Evolutionary conservation across 371 early-diverging fungal genomes (phyloP), one percentile per base, ranked within the genome.

Genomic region (Polyrhizophydium stewartii): DNA sequence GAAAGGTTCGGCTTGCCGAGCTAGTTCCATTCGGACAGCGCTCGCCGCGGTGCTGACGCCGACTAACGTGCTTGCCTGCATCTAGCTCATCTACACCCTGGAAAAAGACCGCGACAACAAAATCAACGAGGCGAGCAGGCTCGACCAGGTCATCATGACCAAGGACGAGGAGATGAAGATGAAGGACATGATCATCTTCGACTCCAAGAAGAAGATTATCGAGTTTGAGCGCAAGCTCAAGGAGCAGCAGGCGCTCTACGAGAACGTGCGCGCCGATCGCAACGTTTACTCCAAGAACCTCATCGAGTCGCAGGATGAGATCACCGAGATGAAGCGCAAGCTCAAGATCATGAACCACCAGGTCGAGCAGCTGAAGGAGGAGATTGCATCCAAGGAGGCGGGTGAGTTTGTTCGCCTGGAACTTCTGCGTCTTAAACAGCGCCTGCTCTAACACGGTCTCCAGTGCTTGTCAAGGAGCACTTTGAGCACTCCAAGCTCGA

Each of bases 231-330:
- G 67, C 28, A 80, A 80, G 58, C 64, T 82, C 33, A 80, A 82
- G 64, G 71, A 79, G 47, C 81, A 80, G 56, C 81, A 80, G 65
- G 73, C 68, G 46, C 63, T 82, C 0, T 82, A 82, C 65, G 81
- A 82, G 63, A 73, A 74, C 25, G 76, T 80, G 40, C 74, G 75
- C 40, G 71, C 72, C 7, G 83, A 82, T 41, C 61, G 83, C 21
- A 82, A 82, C 43, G 58, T 82, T 33, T 70, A 82, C 64, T 70
- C 73, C 40, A 82, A 82, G 58, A 75, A 80, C 55, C 68, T 82
- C 21, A 66, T 82, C 41, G 83, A 80, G 62, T 66, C 74, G 16
- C 79, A 82, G 65, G 72, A 71, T 43, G 80, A 80, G 57, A 82
- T 82, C 58, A 69, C 71, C 25, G 83, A 78, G 58, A 78, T 78